Evolutionary conservation across 2,329 filamentous ascomycete species (phyloP), one percentile per base, ranked within the genome.

Genomic region (Penicillium italicum): DNA sequence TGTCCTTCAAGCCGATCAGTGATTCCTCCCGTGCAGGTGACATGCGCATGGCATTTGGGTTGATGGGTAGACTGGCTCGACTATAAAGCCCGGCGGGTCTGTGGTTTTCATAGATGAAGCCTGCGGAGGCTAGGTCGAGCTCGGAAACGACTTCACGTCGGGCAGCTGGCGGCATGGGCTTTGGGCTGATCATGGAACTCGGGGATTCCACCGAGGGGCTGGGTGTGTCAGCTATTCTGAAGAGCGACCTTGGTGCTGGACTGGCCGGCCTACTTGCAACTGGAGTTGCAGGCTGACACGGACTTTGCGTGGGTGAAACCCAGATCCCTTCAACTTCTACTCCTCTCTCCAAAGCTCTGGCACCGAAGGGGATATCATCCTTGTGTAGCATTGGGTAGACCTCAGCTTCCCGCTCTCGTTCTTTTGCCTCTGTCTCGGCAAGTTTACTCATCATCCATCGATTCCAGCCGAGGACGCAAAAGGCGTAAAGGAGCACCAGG

Each of bases 281-380:
- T 8, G 70, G 61, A n/a, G 66, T 69, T 18, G 53, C 64, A 1
- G 60, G 52, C 11, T 60, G 56, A 28, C 53, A 40, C 10, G 66
- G 64, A 48, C 63, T 71, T 26, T 62, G 65, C 5, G 55, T 51
- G 12, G 70, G 73, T 51, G 85, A 86, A 47, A 89, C 84, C 86
- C 88, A 91, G 48, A 97, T 91, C 4, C 91, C 92, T 61, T 96
- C 90, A 8, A 96, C 84, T 69, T 93, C 84, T 41, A 95, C 79
- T 6, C 91, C 91, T 63, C 84, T 88, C 70, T 96, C 87, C 44
- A 97, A 84, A 7, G 92, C 92, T 63, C 89, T 85, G 50, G 94
- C 84, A 20, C 93, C 92, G 66, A 97, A 97, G 0, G 91, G 91
- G 34, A 95, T 84, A 10, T 90, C 86, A 48, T 83, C 72, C 60